These are phyloP conservation scores for Neofusicoccum laricinum DNA, from an alignment of 2,329 filamentous ascomycete species.

Conservation along the genomic window DNA sequence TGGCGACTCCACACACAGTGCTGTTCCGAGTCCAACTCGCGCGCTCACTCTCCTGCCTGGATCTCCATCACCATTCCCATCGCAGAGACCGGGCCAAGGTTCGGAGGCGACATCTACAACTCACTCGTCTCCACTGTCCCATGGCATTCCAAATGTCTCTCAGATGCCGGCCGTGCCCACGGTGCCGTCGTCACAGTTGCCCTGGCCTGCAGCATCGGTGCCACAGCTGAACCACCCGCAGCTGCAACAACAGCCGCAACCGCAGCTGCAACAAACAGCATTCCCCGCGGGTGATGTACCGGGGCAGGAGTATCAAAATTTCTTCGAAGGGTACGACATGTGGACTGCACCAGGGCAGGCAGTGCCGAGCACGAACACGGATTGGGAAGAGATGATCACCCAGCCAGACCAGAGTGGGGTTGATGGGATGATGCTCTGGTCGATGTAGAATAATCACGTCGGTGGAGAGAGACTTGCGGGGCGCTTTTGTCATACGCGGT, in stretches of 20 bases:
- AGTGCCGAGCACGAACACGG: background rate
- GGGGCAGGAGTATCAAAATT: background rate
- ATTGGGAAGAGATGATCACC: conserved; percentile 12
- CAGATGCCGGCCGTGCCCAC: background rate
- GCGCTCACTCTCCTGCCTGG: background rate
- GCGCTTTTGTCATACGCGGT: too few species aligned
- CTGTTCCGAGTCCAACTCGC: background rate
- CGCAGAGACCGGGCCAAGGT: background rate
- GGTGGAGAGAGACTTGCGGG: too few species aligned
- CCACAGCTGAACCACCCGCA: background rate
- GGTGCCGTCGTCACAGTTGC: background rate
- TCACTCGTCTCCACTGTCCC: background rate
- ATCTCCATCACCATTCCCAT: background rate
- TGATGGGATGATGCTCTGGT: conserved; percentile 16
- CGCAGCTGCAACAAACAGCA: background rate
- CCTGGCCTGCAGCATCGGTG: background rate
- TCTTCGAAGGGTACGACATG: background rate
- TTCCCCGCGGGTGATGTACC: background rate
- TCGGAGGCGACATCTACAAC: background rate
- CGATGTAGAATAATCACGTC: background rate
- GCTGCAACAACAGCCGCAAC: background rate
- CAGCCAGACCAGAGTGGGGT: conserved; percentile 11
- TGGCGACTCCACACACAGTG: background rate
- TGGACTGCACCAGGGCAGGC: background rate
- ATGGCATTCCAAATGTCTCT: background rate